Evolutionary conservation across 495 filamentous ascomycete species (phyloP).

Genomic region (Aeminium ludgeri): DNA sequence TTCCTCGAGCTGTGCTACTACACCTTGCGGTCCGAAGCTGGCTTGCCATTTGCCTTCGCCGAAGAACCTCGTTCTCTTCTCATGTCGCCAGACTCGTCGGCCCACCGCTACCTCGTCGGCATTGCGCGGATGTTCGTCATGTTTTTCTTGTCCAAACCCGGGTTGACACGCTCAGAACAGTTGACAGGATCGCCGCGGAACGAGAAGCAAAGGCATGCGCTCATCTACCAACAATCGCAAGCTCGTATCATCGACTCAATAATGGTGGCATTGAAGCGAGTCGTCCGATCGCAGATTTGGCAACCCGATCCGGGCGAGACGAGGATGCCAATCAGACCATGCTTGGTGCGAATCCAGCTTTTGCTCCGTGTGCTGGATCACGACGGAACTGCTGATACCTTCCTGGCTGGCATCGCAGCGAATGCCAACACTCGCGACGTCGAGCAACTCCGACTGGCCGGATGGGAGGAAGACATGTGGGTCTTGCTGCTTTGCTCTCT

Average conservation of each 20-base stretch:
- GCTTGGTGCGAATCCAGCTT: conserved; percentile 7
- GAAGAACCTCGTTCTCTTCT: conserved; percentile 2
- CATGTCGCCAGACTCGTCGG: background rate
- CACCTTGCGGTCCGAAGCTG: conserved; percentile 13
- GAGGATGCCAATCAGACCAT: background rate
- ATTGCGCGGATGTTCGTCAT: conserved; percentile 14
- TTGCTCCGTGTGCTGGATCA: conserved; percentile 5
- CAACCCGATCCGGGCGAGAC: background rate
- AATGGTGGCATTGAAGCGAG: conserved; percentile 11
- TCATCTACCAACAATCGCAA: conserved; percentile 20
- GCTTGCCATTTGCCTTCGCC: conserved; percentile 3
- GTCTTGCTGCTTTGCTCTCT: conserved; percentile 9
- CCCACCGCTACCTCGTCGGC: conserved; percentile 7
- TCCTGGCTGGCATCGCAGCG: conserved; percentile 10
- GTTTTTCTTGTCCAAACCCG: conserved; percentile 10
- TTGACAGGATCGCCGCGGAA: conserved; percentile 5
- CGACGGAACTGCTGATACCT: background rate
- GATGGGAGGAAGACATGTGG: conserved; percentile 18
- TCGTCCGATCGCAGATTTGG: conserved; percentile 9
- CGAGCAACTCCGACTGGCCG: conserved; percentile 7
- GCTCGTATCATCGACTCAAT: conserved; percentile 9
- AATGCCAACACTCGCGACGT: conserved; percentile 7
- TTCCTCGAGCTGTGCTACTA: conserved; percentile 15
- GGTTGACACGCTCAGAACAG: background rate
- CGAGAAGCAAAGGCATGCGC: conserved; percentile 17